Evolutionary conservation across 495 filamentous ascomycete genomes (phyloP).

Genomic region (Friedmanniomyces simplex): DNA sequence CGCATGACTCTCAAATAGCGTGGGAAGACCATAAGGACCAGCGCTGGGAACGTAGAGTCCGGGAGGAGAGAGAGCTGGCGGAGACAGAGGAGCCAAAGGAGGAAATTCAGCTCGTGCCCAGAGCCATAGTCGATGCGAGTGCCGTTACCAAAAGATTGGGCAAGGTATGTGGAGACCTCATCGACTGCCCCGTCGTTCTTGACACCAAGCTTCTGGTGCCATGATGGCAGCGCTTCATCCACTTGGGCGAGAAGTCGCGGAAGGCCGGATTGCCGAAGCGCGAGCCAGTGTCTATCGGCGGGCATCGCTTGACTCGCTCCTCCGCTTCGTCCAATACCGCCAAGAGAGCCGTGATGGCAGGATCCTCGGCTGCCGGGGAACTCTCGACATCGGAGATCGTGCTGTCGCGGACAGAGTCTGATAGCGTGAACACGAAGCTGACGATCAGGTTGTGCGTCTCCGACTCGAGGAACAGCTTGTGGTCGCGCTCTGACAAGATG

Average conservation of each 20-base stretch:
- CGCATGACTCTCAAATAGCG: conserved; percentile 76
- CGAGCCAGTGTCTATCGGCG: conserved; percentile 76
- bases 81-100: conserved; percentile 86
- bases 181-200: conserved; percentile 42
- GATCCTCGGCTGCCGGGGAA: conserved; percentile 37
- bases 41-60: conserved; percentile 51
- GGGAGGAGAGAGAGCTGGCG: conserved; percentile 64
- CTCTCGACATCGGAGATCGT: conserved; percentile 57
- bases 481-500: conserved; percentile 71
- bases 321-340: conserved; percentile 58
- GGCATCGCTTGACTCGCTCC: conserved; percentile 50
- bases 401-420: conserved; percentile 67
- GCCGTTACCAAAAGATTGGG: conserved; percentile 73
- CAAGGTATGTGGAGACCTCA: conserved; percentile 71
- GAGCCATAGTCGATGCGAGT: conserved; percentile 93
- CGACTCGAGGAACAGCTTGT: conserved; percentile 69
- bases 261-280: conserved; percentile 93
- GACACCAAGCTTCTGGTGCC: conserved; percentile 40
- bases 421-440: conserved; percentile 75
- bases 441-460: conserved; percentile 66
- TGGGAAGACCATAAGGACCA: conserved; percentile 69
- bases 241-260: conserved; percentile 70
- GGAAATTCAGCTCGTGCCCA: conserved; percentile 92
- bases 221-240: conserved; percentile 38
- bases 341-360: conserved; percentile 53